Conservation (phyloP, 345 rosid genomes). For the Ceriops decandra region DNA sequence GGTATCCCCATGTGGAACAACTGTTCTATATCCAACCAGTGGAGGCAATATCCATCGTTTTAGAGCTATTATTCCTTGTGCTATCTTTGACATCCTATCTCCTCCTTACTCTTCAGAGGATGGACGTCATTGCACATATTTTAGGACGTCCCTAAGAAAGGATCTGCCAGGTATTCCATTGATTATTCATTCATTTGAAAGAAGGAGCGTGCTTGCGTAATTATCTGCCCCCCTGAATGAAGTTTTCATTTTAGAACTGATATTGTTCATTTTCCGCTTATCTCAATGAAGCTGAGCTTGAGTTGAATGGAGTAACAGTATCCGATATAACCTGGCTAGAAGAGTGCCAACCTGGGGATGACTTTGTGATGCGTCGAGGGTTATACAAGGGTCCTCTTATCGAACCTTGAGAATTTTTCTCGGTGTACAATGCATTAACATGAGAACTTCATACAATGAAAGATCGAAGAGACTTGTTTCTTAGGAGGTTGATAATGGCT, state of each 20-base stretch:
- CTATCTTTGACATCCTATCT: constrained; percentile 63
- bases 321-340: constrained; percentile 69
- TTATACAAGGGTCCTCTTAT: constrained; percentile 74
- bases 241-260: neutral
- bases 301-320: constrained; percentile 48
- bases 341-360: constrained; percentile 78
- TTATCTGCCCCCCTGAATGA: neutral
- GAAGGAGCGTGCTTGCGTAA: neutral
- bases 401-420: constrained; percentile 21
- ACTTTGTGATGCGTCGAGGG: constrained; percentile 66
- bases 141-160: constrained; percentile 42
- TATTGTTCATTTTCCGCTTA: too few species aligned
- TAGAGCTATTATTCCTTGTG: constrained; percentile 68
- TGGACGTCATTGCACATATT: constrained; percentile 67
- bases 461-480: too few species aligned
- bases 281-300: constrained; percentile 47
- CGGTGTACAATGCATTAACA: neutral
- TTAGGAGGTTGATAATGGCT: too few species aligned
- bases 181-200: neutral
- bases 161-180: constrained; percentile 53
- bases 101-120: constrained; percentile 66
- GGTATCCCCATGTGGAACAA: constrained; percentile 61
- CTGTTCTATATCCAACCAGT: constrained; percentile 60
- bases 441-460: too few species aligned
- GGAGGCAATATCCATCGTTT: constrained; percentile 90